Base-by-base conservation (phyloP, 2,329 filamentous ascomycete genomes). In the Graphiopsis chlorocephala region DNA sequence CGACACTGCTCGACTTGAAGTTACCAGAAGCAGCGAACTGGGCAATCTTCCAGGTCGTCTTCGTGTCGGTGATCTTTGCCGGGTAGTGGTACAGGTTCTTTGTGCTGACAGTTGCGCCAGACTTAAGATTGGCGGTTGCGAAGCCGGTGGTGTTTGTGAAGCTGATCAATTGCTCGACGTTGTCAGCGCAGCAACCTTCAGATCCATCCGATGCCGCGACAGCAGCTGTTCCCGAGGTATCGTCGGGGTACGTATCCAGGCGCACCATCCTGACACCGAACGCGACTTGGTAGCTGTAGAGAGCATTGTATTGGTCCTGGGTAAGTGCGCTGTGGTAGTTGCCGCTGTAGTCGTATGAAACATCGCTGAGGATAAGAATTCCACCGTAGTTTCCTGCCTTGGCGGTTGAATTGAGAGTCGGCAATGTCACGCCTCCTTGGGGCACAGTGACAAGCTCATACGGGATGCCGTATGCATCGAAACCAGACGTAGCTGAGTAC, bases 191-290 rank as follows among this genome's bases (percentile, higher is more conserved):
- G 73, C 84, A 85, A 53, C 83, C 81, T 48, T 69, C 76, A 35
- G 79, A 71, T 48, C 75, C 74, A 28, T 70, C 73, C 7, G 60
- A 55, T 68, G 77, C 76, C 15, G 68, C 66, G 12, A 63, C 56
- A 42, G 56, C 57, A 56, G 63, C 47, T 7, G 61, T 75, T 70
- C 85, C 84, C 6, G 47, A 52, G 70, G 81, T 84, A 11, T 81
- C 79, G 7, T 79, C 80, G 6, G 86, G 86, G 68, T 81, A 87
- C 6, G 83, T 84, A 70, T 87, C 85, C 23, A 86, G 76, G 56
- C 86, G 83, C 31, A 88, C 85, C 84, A 88, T 85, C 29, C 86
- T 81, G 14, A 86, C 83, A 23, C 85, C 83, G 68, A 86, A 88
- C 28, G 75, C 76, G 2, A 79, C 78, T 73, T 88, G 86, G 69